Conservation (phyloP, 2,329 filamentous ascomycete species). For the Aureobasidium mangrovei region DNA sequence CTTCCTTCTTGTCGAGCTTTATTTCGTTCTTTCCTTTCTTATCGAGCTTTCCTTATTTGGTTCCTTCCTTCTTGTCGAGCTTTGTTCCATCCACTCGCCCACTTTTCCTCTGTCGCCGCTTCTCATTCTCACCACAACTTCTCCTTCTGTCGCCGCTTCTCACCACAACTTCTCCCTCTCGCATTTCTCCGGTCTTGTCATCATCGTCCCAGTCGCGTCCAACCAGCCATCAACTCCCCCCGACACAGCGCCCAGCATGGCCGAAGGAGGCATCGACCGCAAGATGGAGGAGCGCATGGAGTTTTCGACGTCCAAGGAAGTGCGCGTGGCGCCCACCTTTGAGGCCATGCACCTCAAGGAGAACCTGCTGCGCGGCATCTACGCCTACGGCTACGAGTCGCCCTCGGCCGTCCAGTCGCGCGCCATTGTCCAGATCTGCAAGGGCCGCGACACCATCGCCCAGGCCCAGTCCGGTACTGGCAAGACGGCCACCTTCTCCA, state of each 20-base stretch:
- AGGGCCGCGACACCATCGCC: slow-evolving; percentile 96
- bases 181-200: not conserved
- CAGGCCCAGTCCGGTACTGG: slow-evolving; percentile 95
- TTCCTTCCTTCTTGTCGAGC: not conserved
- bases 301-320: slow-evolving; percentile 96
- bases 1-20: slow-evolving; percentile 7
- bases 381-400: slow-evolving; percentile 97
- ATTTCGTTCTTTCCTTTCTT: slow-evolving; percentile 1
- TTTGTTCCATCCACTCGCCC: not conserved
- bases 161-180: not conserved
- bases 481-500: slow-evolving; percentile 94
- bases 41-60: not conserved
- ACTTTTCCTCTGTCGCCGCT: not conserved
- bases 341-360: slow-evolving; percentile 97
- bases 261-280: slow-evolving; percentile 80
- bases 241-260: slow-evolving; percentile 54
- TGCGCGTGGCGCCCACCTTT: slow-evolving; percentile 87
- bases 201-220: not conserved
- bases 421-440: slow-evolving; percentile 97
- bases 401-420: slow-evolving; percentile 96
- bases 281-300: slow-evolving; percentile 95
- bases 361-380: slow-evolving; percentile 91
- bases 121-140: not conserved
- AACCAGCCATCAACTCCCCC: not conserved
- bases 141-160: not conserved